Conservation (phyloP, 2,329 filamentous ascomycete species). For the Canariomyces notabilis region DNA sequence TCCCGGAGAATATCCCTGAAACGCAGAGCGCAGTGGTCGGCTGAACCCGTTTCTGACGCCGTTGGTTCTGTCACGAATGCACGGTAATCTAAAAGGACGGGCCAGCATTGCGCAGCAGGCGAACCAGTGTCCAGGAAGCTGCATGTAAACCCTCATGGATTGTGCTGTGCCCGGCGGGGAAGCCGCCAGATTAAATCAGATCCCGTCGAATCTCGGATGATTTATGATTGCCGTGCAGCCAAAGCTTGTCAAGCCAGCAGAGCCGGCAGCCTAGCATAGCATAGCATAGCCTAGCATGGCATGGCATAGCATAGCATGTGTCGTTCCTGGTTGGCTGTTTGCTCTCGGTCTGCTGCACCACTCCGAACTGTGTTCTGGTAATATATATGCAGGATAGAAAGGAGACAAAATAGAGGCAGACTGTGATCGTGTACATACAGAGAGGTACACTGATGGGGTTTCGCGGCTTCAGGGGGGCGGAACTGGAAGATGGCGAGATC, state of each 20-base stretch:
- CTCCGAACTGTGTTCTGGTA: no score
- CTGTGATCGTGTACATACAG: no score
- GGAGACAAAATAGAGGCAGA: no score
- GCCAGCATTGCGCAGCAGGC: slow-evolving; percentile 8
- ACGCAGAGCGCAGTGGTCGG: slow-evolving; percentile 14
- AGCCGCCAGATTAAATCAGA: slow-evolving; percentile 2
- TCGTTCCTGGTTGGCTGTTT: no score
- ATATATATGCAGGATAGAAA: no score
- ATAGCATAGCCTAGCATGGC: no score
- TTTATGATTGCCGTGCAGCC: slow-evolving; percentile 5
- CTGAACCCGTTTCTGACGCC: slow-evolving; percentile 15
- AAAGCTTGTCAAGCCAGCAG: neutral
- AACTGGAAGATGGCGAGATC: no score
- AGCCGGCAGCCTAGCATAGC: slow-evolving; percentile 1
- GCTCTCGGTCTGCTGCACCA: no score
- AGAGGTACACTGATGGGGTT: no score
- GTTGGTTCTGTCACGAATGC: slow-evolving; percentile 12
- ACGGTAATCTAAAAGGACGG: slow-evolving; percentile 11
- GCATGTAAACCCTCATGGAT: slow-evolving; percentile 12
- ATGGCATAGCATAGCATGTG: no score
- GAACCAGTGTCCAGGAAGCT: slow-evolving; percentile 5
- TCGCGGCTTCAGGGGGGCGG: no score
- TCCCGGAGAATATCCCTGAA: slow-evolving; percentile 13
- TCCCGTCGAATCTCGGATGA: slow-evolving; percentile 12
- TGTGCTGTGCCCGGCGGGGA: no score